These are phyloP conservation scores for Anethum foeniculum DNA, from an alignment of 140 eudicot genomes.

Conservation along the genomic window DNA sequence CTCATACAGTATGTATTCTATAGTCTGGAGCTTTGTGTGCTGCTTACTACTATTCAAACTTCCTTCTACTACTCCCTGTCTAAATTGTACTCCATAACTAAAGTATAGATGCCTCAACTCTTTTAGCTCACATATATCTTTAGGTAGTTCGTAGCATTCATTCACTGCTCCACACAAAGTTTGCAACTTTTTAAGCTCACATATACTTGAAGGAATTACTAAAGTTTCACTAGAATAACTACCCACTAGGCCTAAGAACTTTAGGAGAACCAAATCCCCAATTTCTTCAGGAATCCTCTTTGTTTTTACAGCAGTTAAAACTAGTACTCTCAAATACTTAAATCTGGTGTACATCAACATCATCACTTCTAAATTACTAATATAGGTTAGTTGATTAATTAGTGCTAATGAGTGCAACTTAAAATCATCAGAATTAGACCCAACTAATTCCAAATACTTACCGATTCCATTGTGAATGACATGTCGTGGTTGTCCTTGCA, in stretches of 20 bases:
- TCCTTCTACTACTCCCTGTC: background rate
- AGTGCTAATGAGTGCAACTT: background rate
- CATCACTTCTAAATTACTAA: background rate
- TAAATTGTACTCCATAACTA: no score
- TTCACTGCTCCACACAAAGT: background rate
- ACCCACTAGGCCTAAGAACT: background rate
- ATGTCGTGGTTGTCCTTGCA: background rate
- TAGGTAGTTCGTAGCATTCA: background rate
- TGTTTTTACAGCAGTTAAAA: background rate
- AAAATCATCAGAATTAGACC: background rate
- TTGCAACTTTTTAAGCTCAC: background rate
- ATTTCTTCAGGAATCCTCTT: background rate
- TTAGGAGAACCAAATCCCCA: constrained; percentile 6
- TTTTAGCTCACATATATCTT: background rate
- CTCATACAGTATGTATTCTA: background rate
- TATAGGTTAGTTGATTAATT: background rate
- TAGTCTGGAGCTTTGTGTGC: constrained; percentile 2
- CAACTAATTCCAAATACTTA: background rate
- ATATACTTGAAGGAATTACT: background rate
- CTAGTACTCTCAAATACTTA: background rate
- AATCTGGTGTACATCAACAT: background rate
- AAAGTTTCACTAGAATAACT: background rate
- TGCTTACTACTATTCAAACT: background rate
- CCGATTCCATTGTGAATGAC: background rate
- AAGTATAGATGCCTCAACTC: background rate